These are phyloP conservation scores for Taiwanofungus camphoratus DNA, from an alignment of 1,284 basidiomycete genomes.

Conservation along the genomic window DNA sequence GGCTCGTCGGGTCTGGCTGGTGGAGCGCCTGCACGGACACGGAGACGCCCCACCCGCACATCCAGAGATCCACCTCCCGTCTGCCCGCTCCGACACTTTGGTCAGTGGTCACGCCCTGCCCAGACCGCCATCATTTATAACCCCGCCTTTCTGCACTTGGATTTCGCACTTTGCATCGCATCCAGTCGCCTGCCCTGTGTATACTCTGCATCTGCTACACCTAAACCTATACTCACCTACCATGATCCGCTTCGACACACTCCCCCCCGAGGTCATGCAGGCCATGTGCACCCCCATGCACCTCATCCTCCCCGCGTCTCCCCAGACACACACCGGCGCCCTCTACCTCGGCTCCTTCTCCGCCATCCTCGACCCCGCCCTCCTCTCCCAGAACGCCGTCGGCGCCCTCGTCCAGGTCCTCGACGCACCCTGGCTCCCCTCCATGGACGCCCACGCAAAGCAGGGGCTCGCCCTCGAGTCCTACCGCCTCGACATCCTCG, in stretches of 20 bases:
- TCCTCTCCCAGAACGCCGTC: conserved; percentile 39
- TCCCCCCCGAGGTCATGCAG: conserved; percentile 67
- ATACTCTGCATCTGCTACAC: no score
- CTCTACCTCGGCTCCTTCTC: conserved; percentile 36
- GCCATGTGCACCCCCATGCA: conserved; percentile 81
- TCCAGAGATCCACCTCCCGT: no score
- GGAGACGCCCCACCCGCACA: no score
- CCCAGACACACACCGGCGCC: conserved; percentile 25
- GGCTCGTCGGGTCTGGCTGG: no score
- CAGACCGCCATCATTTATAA: no score
- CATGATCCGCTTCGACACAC: conserved; percentile 70
- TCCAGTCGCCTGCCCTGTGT: no score
- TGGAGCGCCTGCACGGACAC: no score
- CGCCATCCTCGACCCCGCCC: conserved; percentile 31
- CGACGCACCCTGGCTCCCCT: conserved; percentile 63
- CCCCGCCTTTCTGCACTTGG: no score
- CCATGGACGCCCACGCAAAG: conserved; percentile 33
- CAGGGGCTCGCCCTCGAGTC: conserved; percentile 50
- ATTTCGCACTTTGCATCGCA: no score
- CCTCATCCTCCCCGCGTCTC: conserved; percentile 43
- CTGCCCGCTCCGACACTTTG: no score
- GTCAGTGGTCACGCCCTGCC: no score
- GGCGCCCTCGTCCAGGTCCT: conserved; percentile 63
- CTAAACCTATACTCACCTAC: conserved; percentile 6
- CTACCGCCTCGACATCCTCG: conserved; percentile 61